phyloP scores from a whole-genome alignment of 495 filamentous ascomycete genomes.

The Neurospora sp. region DNA sequence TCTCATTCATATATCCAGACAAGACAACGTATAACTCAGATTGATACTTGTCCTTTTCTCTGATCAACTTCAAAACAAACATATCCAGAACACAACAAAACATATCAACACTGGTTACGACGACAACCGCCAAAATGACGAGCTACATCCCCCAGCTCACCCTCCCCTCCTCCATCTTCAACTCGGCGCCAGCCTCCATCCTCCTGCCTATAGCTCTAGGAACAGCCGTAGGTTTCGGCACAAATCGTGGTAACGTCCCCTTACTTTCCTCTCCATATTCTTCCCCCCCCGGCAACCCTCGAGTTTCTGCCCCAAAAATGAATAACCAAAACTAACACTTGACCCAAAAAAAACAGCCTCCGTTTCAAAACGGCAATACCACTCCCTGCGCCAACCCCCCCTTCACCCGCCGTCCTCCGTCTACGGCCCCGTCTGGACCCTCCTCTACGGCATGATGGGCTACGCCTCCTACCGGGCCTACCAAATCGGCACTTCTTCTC shows the following conservation, averaged over 20 bases:
- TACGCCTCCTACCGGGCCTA: conserved; percentile 67
- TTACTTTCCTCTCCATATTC: background rate
- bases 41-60: background rate
- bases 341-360: conserved; percentile 24
- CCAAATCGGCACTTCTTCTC: conserved; percentile 39
- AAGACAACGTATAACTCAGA: background rate
- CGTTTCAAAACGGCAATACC: conserved; percentile 52
- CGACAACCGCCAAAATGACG: conserved; percentile 43
- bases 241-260: conserved; percentile 38
- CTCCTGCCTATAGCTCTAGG: conserved; percentile 59
- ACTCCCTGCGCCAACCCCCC: conserved; percentile 66
- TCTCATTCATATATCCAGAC: too few relatives aligned
- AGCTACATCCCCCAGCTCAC: conserved; percentile 53
- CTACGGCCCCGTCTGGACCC: conserved; percentile 80
- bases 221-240: conserved; percentile 51
- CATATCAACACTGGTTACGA: background rate
- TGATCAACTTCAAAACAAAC: background rate
- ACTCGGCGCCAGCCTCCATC: conserved; percentile 54
- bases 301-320: background rate
- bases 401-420: conserved; percentile 66
- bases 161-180: conserved; percentile 55
- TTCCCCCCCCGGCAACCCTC: background rate
- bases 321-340: conserved; percentile 1
- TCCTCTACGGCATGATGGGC: conserved; percentile 82
- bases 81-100: background rate